Conservation (phyloP, 345 rosid species). For the Eucalyptus dawsonii region DNA sequence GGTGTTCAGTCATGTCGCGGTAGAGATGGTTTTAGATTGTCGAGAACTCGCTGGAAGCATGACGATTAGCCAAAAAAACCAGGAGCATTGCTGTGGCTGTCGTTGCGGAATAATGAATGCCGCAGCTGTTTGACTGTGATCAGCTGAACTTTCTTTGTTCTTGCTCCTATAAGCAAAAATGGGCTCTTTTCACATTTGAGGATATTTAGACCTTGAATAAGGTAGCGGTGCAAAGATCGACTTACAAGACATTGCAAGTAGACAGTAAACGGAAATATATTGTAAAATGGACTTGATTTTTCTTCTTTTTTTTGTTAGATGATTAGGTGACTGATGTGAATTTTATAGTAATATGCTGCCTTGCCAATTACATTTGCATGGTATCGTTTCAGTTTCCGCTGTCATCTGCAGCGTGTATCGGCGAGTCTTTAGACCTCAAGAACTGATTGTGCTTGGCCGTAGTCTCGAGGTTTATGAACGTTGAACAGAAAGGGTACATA, state of each 20-base stretch:
- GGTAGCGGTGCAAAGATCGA: not conserved
- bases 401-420: not conserved
- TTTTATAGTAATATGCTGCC: not conserved
- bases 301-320: not conserved
- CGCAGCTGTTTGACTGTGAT: not conserved
- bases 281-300: not conserved
- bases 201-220: accelerated
- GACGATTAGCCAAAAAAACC: not conserved
- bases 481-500: not conserved
- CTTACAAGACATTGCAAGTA: not conserved
- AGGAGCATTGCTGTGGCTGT: not conserved
- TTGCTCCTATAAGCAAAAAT: not conserved
- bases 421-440: not conserved
- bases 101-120: not conserved
- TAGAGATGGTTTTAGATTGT: not conserved
- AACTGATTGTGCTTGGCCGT: not conserved
- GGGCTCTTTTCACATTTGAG: not conserved
- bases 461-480: not conserved
- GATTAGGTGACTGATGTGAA: not conserved
- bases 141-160: not conserved
- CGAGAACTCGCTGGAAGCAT: accelerated
- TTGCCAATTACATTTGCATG: not conserved
- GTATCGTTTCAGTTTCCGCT: not conserved
- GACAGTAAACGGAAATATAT: not conserved
- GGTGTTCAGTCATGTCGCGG: accelerated